Evolutionary conservation across 768 basidiomycete genomes (phyloP).

Genomic region (Pholiota conissans): DNA sequence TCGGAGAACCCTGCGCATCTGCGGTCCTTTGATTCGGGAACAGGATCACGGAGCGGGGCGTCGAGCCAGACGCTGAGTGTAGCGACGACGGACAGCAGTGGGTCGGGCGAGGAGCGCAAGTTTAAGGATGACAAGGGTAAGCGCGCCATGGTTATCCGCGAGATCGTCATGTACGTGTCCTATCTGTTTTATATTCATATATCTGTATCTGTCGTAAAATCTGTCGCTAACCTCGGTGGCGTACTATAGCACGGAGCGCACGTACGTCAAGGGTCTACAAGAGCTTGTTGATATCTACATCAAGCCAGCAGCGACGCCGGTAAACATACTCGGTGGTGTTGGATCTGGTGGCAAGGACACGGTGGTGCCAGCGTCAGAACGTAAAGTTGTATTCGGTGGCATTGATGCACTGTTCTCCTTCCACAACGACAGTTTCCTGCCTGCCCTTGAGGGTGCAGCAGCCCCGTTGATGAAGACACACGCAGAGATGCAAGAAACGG

Average conservation of each 20-base stretch:
- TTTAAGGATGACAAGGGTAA: constrained; percentile 90
- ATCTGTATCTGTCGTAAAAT: constrained; percentile 4
- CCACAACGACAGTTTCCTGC: constrained; percentile 91
- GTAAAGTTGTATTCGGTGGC: constrained; percentile 90
- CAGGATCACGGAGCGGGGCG: constrained; percentile 57
- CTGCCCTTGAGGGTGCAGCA: constrained; percentile 81
- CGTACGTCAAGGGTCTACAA: constrained; percentile 91
- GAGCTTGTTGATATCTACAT: constrained; percentile 96
- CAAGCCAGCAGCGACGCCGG: constrained; percentile 72
- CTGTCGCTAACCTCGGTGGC: constrained; percentile 15
- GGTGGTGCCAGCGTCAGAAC: constrained; percentile 79
- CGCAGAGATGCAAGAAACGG: constrained; percentile 47
- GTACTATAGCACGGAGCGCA: constrained; percentile 80
- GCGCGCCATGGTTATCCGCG: constrained; percentile 80
- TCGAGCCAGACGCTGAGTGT: constrained; percentile 71
- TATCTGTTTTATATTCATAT: background rate
- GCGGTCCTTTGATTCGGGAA: constrained; percentile 64
- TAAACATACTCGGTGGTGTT: constrained; percentile 69
- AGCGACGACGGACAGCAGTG: constrained; percentile 71
- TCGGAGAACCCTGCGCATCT: constrained; percentile 53
- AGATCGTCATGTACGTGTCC: constrained; percentile 82
- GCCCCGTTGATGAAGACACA: constrained; percentile 59
- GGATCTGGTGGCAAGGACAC: constrained; percentile 74
- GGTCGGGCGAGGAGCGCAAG: constrained; percentile 79
- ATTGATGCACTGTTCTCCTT: constrained; percentile 89